Percentiles rank a stretch among this genome's conserved stretches.
phyloP scores from a whole-genome alignment of 2,329 filamentous ascomycete genomes.

The Aspergillus caelatus region DNA sequence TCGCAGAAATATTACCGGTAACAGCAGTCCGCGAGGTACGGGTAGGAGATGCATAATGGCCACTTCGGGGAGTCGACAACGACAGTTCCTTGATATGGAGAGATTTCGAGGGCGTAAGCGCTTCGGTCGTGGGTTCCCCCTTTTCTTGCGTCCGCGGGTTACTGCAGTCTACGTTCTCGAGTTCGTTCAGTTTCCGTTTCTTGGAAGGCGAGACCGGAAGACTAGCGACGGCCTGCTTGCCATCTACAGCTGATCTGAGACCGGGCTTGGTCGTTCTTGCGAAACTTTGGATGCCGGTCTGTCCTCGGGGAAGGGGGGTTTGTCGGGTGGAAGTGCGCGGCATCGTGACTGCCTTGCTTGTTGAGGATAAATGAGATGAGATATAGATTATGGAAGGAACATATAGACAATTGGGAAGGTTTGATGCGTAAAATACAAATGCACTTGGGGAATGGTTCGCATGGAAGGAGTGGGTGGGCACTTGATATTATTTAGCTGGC shows the following conservation, averaged over 20 bases:
- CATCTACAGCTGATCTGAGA: constrained; percentile 18
- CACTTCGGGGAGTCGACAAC: constrained; percentile 36
- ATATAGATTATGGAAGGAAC: constrained; percentile 13
- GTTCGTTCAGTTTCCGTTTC: constrained; percentile 43
- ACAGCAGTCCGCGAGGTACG: constrained; percentile 6
- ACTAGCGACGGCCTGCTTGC: constrained; percentile 34
- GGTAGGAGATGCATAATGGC: constrained; percentile 27
- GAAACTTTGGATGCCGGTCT: constrained; percentile 49
- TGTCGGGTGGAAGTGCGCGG: constrained; percentile 34
- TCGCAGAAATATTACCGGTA: not conserved
- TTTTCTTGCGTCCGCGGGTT: constrained; percentile 14
- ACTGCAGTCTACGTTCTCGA: constrained; percentile 35
- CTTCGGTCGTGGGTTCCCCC: constrained; percentile 15
- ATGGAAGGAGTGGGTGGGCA: constrained; percentile 6
- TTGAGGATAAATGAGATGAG: constrained; percentile 13
- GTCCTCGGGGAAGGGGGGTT: constrained; percentile 35
- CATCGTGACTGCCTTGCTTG: constrained; percentile 30
- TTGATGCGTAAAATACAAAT: constrained; percentile 9
- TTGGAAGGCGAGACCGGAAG: constrained; percentile 41
- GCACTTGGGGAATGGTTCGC: constrained; percentile 9
- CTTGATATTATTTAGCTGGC: not conserved
- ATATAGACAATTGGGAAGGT: constrained; percentile 12
- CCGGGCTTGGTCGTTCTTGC: constrained; percentile 49
- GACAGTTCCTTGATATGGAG: constrained; percentile 36
- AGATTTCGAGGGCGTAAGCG: constrained; percentile 36